Evolutionary conservation across 1,139 yeast species (phyloP).

Genomic region (Zygotorulaspora mrakii): DNA sequence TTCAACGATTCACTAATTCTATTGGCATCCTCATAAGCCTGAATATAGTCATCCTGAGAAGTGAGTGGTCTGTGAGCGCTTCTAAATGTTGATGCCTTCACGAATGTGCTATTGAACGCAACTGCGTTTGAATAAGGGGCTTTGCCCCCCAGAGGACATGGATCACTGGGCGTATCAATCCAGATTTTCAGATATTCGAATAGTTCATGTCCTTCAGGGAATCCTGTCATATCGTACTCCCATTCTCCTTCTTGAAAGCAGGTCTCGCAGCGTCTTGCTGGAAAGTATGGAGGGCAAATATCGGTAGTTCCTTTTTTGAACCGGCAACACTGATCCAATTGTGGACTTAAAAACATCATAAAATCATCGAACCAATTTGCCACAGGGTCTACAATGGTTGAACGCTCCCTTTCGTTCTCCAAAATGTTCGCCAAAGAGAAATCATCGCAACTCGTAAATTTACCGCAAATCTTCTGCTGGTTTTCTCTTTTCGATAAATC

Average conservation of each 20-base stretch:
- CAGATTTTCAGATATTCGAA: constrained; percentile 71
- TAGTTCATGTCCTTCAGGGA: constrained; percentile 75
- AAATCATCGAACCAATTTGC: constrained; percentile 94
- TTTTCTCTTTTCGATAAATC: constrained; percentile 56
- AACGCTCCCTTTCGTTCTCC: constrained; percentile 77
- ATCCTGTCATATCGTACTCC: constrained; percentile 73
- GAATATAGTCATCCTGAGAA: constrained; percentile 79
- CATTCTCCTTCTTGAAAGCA: constrained; percentile 65
- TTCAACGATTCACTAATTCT: constrained; percentile 62
- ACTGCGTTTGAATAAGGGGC: constrained; percentile 80
- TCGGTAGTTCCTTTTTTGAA: constrained; percentile 47
- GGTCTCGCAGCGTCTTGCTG: constrained; percentile 67
- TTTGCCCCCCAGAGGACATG: constrained; percentile 93
- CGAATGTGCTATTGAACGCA: constrained; percentile 41
- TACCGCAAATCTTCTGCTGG: constrained; percentile 81
- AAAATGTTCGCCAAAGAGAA: constrained; percentile 76
- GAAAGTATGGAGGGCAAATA: constrained; percentile 65
- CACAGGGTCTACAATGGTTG: constrained; percentile 73
- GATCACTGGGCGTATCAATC: constrained; percentile 81
- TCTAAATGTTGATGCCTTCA: constrained; percentile 66
- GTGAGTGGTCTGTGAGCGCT: constrained; percentile 77
- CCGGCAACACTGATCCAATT: constrained; percentile 80
- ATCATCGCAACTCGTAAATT: constrained; percentile 78
- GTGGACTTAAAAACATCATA: constrained; percentile 81
- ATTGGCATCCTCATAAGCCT: constrained; percentile 71